Base-by-base conservation (phyloP, 2,329 filamentous ascomycete species). In the Colletotrichum euphorbiae region DNA sequence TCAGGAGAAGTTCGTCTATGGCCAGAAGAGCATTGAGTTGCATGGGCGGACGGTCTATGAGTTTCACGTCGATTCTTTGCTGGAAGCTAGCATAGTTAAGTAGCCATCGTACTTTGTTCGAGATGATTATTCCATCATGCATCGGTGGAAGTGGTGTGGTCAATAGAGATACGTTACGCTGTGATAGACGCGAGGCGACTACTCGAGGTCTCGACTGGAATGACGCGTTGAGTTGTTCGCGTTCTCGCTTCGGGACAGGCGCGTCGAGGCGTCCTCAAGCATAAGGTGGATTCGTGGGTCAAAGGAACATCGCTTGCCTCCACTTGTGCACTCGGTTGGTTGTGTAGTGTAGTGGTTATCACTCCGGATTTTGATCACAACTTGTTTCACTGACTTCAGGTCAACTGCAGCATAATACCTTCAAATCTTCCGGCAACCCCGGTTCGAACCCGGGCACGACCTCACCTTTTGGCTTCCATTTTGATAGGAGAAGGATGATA, bases 281-380 rank as follows among this genome's bases (percentile, higher is more conserved):
- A 65, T 68, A 65, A 31, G 33, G 61, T 68, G 65, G 65, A 43
- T 43, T 65, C 46, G 33, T 21, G 40, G 8, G 0, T 15, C 3
- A 0, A 0, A 1, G 2, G 15, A 8, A 5, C 48, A 68, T 60
- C 54, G 54, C 52, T 28, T 40, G 60, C 60, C 60, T 67, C 64
- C 64, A 64, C 64, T 42, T 52, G 13, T n/a, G 9, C 54, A 19
- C 12, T 46, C 46, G 28, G 28, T 8, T 28, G 65, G 61, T 68
- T 68, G 65, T 65, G 55, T 68, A 68, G 65, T 68, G 65, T 68
- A 68, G 65, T 48, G 65, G 65, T 68, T 55, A 68, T 68, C 65
- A 68, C 65, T 65, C 54, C 65, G 46, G 65, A 68, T 68, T 68
- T 68, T 68, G 65, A 68, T 42, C 17, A 2, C n/a, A 13, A 9